phyloP scores from a whole-genome alignment of 2,329 filamentous ascomycete species.

The Penicillium capsulatum region DNA sequence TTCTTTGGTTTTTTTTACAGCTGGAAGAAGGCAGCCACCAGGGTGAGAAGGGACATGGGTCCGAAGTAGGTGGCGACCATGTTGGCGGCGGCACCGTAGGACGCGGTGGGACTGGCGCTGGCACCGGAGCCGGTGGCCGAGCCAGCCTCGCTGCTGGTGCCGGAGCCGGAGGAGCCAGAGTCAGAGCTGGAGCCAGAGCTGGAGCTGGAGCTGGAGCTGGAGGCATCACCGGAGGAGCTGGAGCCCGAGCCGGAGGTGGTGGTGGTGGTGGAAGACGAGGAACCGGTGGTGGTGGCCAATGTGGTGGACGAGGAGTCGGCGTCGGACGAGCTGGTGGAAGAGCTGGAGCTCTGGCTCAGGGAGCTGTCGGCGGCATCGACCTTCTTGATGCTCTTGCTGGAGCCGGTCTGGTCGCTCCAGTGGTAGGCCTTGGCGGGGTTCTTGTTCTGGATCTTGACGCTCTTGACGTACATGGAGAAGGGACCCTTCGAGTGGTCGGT shows the following conservation, averaged over 20 bases:
- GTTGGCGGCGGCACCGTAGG: constrained; percentile 19
- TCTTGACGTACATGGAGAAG: constrained; percentile 71
- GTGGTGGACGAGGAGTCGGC: constrained; percentile 11
- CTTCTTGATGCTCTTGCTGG: constrained; percentile 59
- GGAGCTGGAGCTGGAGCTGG: no score
- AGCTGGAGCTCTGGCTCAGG: constrained; percentile 7
- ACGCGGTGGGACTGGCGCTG: constrained; percentile 7
- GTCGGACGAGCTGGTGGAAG: constrained; percentile 1
- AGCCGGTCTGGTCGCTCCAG: constrained; percentile 59
- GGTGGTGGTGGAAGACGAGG: constrained; percentile 9
- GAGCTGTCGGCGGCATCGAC: constrained; percentile 9
- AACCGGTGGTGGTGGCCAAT: constrained; percentile 11
- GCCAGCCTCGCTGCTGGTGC: constrained; percentile 6
- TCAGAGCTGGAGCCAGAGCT: constrained; percentile 13
- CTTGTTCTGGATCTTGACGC: constrained; percentile 53
- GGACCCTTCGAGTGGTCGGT: constrained; percentile 64
- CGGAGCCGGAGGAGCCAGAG: constrained; percentile 15
- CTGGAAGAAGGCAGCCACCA: constrained; percentile 30
- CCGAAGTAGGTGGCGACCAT: constrained; percentile 22
- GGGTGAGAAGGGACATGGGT: constrained; percentile 21
- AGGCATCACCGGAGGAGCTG: constrained; percentile 4
- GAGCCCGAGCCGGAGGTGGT: constrained; percentile 8
- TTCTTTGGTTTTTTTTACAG: no score
- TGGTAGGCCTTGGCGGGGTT: constrained; percentile 60
- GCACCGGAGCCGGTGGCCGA: constrained; percentile 9